Evolutionary conservation across 108 stramenopile species (phyloP).

Genomic region (Epipyxis sp.): DNA sequence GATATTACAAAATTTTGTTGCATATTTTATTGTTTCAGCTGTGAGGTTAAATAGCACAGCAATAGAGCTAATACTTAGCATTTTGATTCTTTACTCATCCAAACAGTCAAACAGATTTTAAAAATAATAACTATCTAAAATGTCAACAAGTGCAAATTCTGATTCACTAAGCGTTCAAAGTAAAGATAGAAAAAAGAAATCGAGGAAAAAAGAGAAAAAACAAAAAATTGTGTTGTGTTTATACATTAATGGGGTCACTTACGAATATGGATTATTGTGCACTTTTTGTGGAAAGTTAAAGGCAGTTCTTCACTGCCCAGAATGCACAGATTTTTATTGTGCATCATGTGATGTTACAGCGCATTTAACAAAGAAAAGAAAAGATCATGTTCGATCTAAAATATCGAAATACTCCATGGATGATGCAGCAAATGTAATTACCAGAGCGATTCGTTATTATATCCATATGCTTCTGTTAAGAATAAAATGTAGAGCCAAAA

Average conservation of each 20-base stretch:
- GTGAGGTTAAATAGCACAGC: too few relatives aligned
- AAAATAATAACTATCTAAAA: neutral
- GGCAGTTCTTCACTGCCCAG: slow-evolving; percentile 17
- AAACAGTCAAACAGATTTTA: neutral
- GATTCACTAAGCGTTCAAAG: neutral
- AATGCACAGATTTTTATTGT: slow-evolving; percentile 23
- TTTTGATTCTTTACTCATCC: neutral
- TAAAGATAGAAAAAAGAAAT: neutral
- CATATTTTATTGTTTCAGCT: too few relatives aligned
- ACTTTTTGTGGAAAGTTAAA: slow-evolving; percentile 8
- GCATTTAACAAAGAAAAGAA: slow-evolving; percentile 19
- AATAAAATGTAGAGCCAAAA: neutral
- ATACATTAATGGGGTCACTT: slow-evolving; percentile 9
- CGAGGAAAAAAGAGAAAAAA: slow-evolving; percentile 21
- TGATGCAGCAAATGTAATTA: neutral
- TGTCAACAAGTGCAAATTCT: neutral
- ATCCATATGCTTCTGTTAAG: neutral
- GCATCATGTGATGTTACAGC: slow-evolving; percentile 19
- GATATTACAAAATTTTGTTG: too few relatives aligned
- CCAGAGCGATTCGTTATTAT: neutral
- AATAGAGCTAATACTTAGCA: too few relatives aligned
- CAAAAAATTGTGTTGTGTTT: slow-evolving; percentile 19
- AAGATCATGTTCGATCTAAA: slow-evolving; percentile 22
- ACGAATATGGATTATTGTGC: slow-evolving; percentile 15
- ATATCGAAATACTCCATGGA: neutral